phyloP scores from a whole-genome alignment of 192 early-diverging fungal genomes.

The Backusella macrospora region DNA sequence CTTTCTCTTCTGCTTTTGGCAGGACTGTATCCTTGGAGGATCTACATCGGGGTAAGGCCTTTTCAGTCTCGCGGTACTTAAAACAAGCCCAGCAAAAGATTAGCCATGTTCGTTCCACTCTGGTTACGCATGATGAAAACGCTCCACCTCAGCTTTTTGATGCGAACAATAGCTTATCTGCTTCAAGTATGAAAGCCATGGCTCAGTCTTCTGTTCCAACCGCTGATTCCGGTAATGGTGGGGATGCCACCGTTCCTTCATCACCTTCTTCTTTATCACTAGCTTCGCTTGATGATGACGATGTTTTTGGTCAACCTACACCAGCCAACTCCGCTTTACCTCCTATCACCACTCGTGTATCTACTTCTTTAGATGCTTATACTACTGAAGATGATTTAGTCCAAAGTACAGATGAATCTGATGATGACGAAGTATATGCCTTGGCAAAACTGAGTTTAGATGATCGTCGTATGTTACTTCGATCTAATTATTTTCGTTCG shows the following conservation, averaged over 20 bases:
- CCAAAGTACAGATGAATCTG: slow-evolving; percentile 20
- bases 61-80: slow-evolving; percentile 56
- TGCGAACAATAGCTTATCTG: slow-evolving; percentile 11
- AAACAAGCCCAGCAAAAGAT: slow-evolving; percentile 37
- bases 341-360: background rate
- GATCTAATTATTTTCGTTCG: slow-evolving; percentile 82
- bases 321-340: background rate
- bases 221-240: background rate
- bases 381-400: slow-evolving; percentile 1
- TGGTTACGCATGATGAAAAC: slow-evolving; percentile 19
- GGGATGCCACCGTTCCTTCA: slow-evolving; percentile 1
- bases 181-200: slow-evolving; percentile 28
- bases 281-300: slow-evolving; percentile 2
- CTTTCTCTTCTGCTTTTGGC: slow-evolving; percentile 43
- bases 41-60: slow-evolving; percentile 67
- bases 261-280: slow-evolving; percentile 2
- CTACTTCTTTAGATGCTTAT: background rate
- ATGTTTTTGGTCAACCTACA: background rate
- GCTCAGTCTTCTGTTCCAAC: slow-evolving; percentile 35
- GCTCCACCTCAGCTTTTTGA: slow-evolving; percentile 16
- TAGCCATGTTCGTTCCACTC: slow-evolving; percentile 18
- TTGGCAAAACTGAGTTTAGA: slow-evolving; percentile 26
- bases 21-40: slow-evolving; percentile 71
- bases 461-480: slow-evolving; percentile 35
- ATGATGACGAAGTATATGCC: slow-evolving; percentile 31